Percentiles rank a stretch among this genome's conserved stretches.
Evolutionary conservation across 2,329 filamentous ascomycete genomes (phyloP).

Genomic region (Penicillium concentricum): DNA sequence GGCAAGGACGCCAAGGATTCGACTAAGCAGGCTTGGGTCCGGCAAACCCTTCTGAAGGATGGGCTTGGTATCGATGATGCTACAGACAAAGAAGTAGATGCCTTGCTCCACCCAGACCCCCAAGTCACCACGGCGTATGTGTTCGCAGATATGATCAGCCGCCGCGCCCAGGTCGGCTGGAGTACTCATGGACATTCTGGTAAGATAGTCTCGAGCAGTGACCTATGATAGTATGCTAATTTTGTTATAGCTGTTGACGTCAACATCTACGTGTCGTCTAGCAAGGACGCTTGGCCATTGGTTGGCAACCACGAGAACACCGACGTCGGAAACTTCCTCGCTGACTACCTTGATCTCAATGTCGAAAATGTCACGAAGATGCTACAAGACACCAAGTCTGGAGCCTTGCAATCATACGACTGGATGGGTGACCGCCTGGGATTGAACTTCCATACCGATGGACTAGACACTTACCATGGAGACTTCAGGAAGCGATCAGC

Average conservation of each 20-base stretch:
- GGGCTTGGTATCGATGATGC: slow-evolving; percentile 77
- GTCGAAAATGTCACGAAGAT: slow-evolving; percentile 75
- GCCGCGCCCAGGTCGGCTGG: slow-evolving; percentile 89
- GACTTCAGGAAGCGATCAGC: slow-evolving; percentile 42
- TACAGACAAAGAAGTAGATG: slow-evolving; percentile 66
- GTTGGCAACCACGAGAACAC: slow-evolving; percentile 93
- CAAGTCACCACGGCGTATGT: slow-evolving; percentile 57
- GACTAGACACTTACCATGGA: slow-evolving; percentile 46
- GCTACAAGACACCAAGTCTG: slow-evolving; percentile 48
- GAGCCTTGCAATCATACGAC: slow-evolving; percentile 21
- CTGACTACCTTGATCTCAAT: slow-evolving; percentile 75
- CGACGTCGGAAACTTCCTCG: slow-evolving; percentile 80
- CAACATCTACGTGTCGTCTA: slow-evolving; percentile 86
- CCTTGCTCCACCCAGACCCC: slow-evolving; percentile 58
- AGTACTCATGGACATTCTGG: slow-evolving; percentile 83
- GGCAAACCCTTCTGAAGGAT: slow-evolving; percentile 62
- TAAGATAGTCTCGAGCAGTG: slow-evolving; percentile 20
- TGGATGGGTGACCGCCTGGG: slow-evolving; percentile 46
- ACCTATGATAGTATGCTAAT: slow-evolving; percentile 10
- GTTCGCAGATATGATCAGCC: slow-evolving; percentile 83
- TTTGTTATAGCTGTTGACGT: slow-evolving; percentile 73
- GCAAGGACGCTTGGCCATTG: slow-evolving; percentile 60
- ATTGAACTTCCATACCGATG: slow-evolving; percentile 38
- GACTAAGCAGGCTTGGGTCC: slow-evolving; percentile 62
- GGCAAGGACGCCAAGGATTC: slow-evolving; percentile 43